Evolutionary conservation across 257 asterid genomes (phyloP).

Genomic region (Ligustrum vulgare): DNA sequence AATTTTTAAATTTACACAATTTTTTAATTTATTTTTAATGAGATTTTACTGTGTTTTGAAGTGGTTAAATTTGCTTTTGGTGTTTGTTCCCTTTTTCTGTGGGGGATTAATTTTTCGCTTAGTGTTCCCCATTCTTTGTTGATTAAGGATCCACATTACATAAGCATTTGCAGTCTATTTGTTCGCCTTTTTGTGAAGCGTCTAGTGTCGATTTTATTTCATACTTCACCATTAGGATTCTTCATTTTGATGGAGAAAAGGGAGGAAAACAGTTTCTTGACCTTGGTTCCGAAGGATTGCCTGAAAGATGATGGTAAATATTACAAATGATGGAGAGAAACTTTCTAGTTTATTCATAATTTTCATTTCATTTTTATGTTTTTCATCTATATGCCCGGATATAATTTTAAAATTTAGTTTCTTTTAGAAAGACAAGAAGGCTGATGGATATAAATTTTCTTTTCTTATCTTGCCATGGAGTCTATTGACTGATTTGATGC

Average conservation of each 20-base stretch:
- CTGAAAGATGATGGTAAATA: neutral
- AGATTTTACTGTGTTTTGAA: neutral
- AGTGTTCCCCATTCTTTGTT: neutral
- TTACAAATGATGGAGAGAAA: neutral
- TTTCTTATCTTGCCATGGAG: neutral
- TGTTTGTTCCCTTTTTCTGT: neutral
- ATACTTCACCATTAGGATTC: neutral
- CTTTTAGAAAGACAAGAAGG: neutral
- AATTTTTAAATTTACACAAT: neutral
- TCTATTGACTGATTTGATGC: neutral
- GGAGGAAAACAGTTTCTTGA: neutral
- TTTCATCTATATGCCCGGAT: neutral
- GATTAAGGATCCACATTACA: neutral
- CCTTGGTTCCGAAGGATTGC: neutral
- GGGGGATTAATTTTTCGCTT: neutral
- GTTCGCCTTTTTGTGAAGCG: neutral
- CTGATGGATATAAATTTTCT: neutral
- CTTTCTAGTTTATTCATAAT: neutral
- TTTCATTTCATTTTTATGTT: neutral
- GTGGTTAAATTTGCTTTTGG: neutral
- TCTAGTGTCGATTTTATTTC: neutral
- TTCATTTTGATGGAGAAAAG: neutral
- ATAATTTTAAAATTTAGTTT: neutral
- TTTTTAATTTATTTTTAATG: neutral
- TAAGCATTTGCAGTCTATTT: neutral